These are phyloP conservation scores for Aspergillus sp. DNA, from an alignment of 2,329 filamentous ascomycete genomes.

Conservation along the genomic window DNA sequence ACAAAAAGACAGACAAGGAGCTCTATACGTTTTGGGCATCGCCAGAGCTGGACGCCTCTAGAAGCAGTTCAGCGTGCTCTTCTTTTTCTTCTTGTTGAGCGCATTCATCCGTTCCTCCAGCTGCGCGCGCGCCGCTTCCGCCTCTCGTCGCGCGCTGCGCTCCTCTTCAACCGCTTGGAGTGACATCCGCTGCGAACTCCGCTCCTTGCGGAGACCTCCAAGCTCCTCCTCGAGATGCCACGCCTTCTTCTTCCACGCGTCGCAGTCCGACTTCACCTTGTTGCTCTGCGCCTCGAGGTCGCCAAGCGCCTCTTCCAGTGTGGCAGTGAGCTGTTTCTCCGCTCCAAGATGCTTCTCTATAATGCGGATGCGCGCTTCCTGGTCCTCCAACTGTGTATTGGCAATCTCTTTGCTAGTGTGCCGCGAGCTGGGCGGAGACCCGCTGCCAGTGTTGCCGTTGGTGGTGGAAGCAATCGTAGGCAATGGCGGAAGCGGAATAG, in stretches of 20 bases:
- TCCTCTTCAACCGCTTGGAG: conserved; percentile 94
- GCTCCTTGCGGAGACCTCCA: conserved; percentile 47
- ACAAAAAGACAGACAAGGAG: conserved; percentile 1
- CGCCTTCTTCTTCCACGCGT: conserved; percentile 82
- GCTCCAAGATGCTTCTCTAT: conserved; percentile 95
- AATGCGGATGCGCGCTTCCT: conserved; percentile 86
- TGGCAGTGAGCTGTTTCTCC: conserved; percentile 92
- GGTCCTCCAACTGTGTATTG: conserved; percentile 78
- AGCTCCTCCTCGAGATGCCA: conserved; percentile 59
- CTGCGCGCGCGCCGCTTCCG: conserved; percentile 78
- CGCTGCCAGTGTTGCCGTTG: conserved; percentile 43
- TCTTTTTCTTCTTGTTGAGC: conserved; percentile 84
- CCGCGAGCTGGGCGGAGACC: conserved; percentile 53
- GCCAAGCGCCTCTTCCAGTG: conserved; percentile 87
- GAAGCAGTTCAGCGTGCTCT: conserved; percentile 96
- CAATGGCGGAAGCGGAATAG: conserved; percentile 88
- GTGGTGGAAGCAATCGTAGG: conserved; percentile 51
- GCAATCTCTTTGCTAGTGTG: conserved; percentile 75
- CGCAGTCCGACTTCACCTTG: conserved; percentile 82
- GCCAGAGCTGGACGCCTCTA: conserved; percentile 38
- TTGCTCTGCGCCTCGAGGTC: conserved; percentile 88
- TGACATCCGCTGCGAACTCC: conserved; percentile 50
- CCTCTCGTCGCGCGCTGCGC: conserved; percentile 79
- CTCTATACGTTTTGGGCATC: not conserved
- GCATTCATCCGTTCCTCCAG: conserved; percentile 93